phyloP scores from a whole-genome alignment of 2,329 filamentous ascomycete species.

The Xylariaceae sp. region DNA sequence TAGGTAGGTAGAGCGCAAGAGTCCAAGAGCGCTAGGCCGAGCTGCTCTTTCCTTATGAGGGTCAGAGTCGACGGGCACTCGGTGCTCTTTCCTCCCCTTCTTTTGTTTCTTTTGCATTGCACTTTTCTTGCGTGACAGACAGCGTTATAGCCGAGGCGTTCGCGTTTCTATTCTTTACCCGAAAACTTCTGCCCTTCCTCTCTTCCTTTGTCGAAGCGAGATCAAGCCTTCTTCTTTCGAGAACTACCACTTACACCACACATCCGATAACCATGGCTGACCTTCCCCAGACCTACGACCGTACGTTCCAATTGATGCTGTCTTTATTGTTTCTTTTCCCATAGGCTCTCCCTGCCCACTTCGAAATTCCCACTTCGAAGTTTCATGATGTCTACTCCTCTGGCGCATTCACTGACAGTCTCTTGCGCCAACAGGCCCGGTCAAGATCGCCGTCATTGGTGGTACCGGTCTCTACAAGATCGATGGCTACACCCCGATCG shows the following conservation, averaged over 20 bases:
- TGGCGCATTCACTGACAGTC: conserved; percentile 3
- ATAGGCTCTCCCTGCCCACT: not conserved
- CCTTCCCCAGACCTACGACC: conserved; percentile 55
- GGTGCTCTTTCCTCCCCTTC: not conserved
- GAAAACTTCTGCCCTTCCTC: not conserved
- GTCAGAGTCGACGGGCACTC: not conserved
- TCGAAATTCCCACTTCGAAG: no score
- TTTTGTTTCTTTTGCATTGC: not conserved
- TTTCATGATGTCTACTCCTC: not conserved
- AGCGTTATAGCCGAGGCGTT: not conserved
- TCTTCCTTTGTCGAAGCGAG: not conserved
- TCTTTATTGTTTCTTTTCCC: not conserved
- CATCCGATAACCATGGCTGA: conserved; percentile 39
- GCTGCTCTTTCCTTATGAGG: not conserved
- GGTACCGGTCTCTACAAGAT: conserved; percentile 89
- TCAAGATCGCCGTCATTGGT: conserved; percentile 85
- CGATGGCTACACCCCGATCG: conserved; percentile 79
- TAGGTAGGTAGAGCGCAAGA: no score
- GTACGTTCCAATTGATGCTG: conserved; percentile 36
- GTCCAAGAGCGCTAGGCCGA: no score
- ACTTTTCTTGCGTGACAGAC: not conserved
- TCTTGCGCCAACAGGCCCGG: conserved; percentile 46
- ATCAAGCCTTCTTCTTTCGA: not conserved
- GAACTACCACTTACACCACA: not conserved
- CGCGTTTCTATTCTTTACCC: not conserved